Evolutionary conservation across 306 rosid genomes (phyloP), one percentile per base, ranked within the genome.

Genomic region (Inga oerstediana): DNA sequence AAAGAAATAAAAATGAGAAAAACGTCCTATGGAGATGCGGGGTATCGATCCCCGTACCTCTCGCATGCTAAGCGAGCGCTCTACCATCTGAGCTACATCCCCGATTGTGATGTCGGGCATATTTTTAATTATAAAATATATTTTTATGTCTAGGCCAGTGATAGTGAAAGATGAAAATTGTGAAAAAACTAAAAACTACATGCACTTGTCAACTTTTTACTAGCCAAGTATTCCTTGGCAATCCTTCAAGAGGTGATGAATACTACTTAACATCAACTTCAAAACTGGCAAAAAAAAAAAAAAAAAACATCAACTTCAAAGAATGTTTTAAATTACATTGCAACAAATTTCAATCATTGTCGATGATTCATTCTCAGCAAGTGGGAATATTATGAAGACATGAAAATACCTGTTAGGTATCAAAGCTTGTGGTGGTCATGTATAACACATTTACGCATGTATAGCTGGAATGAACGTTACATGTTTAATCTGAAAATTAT

Each of bases 31-130:
- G 37, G 37, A 35, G 37, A 89, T 81, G 95, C 88, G 85, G 93
- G 91, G 95, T 86, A 89, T 88, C 91, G 91, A 89, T 89, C 91
- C 93, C 91, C 86, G 85, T 85, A 76, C 93, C 91, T 91, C 89
- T 91, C 89, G 91, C 95, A 89, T 89, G 91, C 90, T 87, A 91
- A 91, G 93, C 92, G 90, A 89, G 92, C 91, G 89, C 95, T 88
- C 91, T 88, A 91, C 95, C 95, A 91, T 87, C 91, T 91, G 91
- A 89, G 92, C 93, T 90, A 91, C 91, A 88, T 91, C 95, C 64
- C 64, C 64, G 0, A 5, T 5, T 37, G 1, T 4, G 34, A 32
- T 2, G 3, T 32, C 2, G 3, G 34, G 34, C 34, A 32, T 32
- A 32, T 2, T 32, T 32, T 32, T 32, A 32, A 32, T 0, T 27